Conservation (phyloP, 1,139 yeast genomes). For the Suhomyces kunorum region DNA sequence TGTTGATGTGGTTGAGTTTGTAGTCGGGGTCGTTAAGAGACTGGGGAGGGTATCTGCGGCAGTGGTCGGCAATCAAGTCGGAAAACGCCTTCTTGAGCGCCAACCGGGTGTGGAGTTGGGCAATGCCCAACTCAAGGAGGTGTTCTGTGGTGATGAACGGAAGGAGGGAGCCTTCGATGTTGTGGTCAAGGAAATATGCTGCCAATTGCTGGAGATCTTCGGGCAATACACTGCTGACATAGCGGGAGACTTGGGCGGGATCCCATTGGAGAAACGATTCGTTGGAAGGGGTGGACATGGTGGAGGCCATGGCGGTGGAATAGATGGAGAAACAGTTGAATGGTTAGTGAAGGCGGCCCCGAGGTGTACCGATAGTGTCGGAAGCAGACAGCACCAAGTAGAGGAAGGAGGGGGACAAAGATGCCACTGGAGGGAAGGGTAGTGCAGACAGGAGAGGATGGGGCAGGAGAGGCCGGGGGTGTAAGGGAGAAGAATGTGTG, state of each 20-base stretch:
- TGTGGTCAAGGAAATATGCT: constrained; percentile 49
- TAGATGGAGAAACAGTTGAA: not conserved
- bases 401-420: not conserved
- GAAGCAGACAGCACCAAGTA: not conserved
- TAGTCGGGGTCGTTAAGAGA: constrained; percentile 35
- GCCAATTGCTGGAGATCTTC: constrained; percentile 27
- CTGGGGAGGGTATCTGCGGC: constrained; percentile 31
- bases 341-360: not conserved
- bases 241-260: constrained; percentile 48
- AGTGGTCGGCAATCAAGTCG: constrained; percentile 43
- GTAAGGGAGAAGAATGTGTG: constrained; percentile 1
- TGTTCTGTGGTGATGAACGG: constrained; percentile 62
- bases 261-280: constrained; percentile 51
- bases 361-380: not conserved
- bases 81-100: constrained; percentile 50
- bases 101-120: constrained; percentile 44
- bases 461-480: not conserved
- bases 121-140: constrained; percentile 58
- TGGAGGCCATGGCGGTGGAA: not conserved
- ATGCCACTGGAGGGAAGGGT: no score
- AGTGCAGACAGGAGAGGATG: not conserved
- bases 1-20: constrained; percentile 30
- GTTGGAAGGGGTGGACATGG: constrained; percentile 23
- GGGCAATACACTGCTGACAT: constrained; percentile 29
- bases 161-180: constrained; percentile 62